Percentiles rank a stretch among this genome's conserved stretches.
Conservation (phyloP, 495 filamentous ascomycete species). For the Penicillium subrubescens region DNA sequence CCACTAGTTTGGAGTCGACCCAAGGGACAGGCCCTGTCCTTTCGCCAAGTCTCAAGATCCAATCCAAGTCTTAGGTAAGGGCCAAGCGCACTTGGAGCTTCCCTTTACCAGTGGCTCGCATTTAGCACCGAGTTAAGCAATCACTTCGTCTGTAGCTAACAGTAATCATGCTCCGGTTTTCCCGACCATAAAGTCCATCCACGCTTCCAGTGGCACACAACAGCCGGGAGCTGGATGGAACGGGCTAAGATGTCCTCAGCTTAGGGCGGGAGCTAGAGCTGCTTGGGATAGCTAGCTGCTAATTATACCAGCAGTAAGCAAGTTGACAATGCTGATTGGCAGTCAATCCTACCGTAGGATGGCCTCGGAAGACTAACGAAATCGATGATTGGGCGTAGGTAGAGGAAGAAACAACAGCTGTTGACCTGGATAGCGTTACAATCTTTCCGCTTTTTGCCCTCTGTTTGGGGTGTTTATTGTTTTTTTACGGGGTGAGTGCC, state of each 20-base stretch:
- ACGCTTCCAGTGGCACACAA: neutral
- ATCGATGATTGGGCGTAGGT: constrained; percentile 1
- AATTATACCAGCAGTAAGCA: constrained; percentile 8
- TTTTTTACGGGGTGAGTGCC: neutral
- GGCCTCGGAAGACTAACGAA: neutral
- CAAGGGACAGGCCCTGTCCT: neutral
- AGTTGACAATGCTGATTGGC: constrained; percentile 6
- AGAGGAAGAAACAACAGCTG: neutral
- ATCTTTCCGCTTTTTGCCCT: neutral
- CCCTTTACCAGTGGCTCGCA: neutral
- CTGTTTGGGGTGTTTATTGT: neutral
- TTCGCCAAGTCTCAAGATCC: neutral
- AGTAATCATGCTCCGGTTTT: neutral
- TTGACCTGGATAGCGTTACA: constrained; percentile 6
- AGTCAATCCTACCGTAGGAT: neutral
- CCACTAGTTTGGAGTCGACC: constrained; percentile 7
- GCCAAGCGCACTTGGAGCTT: neutral
- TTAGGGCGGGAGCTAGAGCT: constrained; percentile 11
- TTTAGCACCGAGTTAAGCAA: neutral
- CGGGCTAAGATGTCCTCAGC: neutral
- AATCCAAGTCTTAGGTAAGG: neutral
- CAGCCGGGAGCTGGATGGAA: neutral
- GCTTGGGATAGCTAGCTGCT: neutral
- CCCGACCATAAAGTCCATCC: neutral
- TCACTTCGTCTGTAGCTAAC: neutral